A percentile compares a stretch with the other conserved stretches of the same genome.
Evolutionary conservation across 192 early-diverging fungal species (phyloP).

Genomic region (Pilaira anomala): DNA sequence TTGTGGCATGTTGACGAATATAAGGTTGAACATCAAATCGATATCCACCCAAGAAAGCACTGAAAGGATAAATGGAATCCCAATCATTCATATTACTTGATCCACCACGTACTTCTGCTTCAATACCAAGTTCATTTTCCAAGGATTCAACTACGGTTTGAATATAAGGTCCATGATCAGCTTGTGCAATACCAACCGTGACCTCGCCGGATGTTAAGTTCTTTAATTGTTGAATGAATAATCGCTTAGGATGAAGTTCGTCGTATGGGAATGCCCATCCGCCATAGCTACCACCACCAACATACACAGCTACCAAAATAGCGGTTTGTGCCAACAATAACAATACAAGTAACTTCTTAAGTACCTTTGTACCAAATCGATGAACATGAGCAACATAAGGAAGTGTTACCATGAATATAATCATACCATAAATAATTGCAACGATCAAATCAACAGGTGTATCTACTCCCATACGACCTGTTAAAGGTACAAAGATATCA

Average conservation of each 20-base stretch:
- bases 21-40: slow-evolving; percentile 43
- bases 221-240: slow-evolving; percentile 60
- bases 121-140: slow-evolving; percentile 37
- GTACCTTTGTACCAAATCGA: slow-evolving; percentile 39
- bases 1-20: slow-evolving; percentile 40
- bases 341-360: slow-evolving; percentile 31
- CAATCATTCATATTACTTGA: slow-evolving; percentile 46
- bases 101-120: slow-evolving; percentile 27
- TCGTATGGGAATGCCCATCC: slow-evolving; percentile 51
- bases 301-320: slow-evolving; percentile 34
- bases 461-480: slow-evolving; percentile 62
- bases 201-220: slow-evolving; percentile 59
- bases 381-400: slow-evolving; percentile 52
- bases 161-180: slow-evolving; percentile 52
- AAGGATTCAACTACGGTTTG: slow-evolving; percentile 40
- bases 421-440: slow-evolving; percentile 50
- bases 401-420: slow-evolving; percentile 40
- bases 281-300: slow-evolving; percentile 21
- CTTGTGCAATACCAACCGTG: slow-evolving; percentile 53
- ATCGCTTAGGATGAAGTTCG: slow-evolving; percentile 59
- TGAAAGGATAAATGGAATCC: slow-evolving; percentile 64
- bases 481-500: slow-evolving; percentile 67
- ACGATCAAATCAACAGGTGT: slow-evolving; percentile 65
- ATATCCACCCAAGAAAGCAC: slow-evolving; percentile 53
- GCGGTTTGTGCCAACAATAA: slow-evolving; percentile 28